These are phyloP conservation scores for Chalciporus pseudorubinellus DNA, from an alignment of 768 basidiomycete species.

Conservation along the genomic window DNA sequence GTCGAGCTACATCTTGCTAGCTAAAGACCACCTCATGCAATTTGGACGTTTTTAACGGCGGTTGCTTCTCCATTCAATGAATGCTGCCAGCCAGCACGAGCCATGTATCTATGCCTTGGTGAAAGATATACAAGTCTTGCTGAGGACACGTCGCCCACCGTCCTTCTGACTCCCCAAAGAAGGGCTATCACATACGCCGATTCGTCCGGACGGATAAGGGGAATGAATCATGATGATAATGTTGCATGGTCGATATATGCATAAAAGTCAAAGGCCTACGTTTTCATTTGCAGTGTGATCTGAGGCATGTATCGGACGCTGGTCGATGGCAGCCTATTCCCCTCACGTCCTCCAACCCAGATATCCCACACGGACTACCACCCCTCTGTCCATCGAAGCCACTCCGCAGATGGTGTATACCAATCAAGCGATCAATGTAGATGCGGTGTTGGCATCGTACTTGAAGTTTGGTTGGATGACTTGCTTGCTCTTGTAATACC, in stretches of 20 bases:
- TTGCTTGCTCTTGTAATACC: constrained; percentile 99
- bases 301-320: constrained; percentile 6
- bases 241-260: constrained; percentile 15
- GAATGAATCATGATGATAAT: constrained; percentile 1
- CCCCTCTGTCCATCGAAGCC: background rate
- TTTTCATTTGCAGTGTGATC: constrained; percentile 11
- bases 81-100: no score
- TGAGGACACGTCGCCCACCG: no score
- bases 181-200: background rate
- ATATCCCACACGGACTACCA: background rate
- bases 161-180: no score
- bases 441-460: constrained; percentile 95
- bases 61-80: no score
- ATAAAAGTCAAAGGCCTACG: constrained; percentile 22
- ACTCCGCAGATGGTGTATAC: background rate
- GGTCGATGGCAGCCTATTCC: background rate
- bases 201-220: background rate
- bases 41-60: no score
- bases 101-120: no score
- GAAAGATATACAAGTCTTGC: no score
- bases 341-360: background rate
- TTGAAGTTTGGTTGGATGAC: constrained; percentile 98
- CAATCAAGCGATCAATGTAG: constrained; percentile 78
- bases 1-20: no score
- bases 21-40: no score